phyloP scores from a whole-genome alignment of 2,329 filamentous ascomycete genomes.

The Zymoseptoria crescenta region DNA sequence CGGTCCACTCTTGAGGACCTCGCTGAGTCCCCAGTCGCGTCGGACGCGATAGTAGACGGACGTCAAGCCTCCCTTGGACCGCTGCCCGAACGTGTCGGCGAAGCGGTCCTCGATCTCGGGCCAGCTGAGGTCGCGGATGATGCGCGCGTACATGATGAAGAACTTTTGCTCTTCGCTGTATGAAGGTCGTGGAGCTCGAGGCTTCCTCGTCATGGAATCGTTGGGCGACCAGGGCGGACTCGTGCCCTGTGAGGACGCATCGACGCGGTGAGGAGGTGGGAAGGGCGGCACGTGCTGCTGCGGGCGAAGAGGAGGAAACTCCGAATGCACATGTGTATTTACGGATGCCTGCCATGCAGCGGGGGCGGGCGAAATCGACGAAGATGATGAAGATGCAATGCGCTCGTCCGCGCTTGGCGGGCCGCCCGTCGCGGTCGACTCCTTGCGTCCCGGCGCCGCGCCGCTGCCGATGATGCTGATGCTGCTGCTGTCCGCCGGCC shows the following conservation, averaged over 20 bases:
- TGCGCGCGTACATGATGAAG: slow-evolving; percentile 26
- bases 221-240: background rate
- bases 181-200: slow-evolving; percentile 22
- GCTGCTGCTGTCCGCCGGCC: background rate
- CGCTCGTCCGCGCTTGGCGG: background rate
- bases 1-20: slow-evolving; percentile 26
- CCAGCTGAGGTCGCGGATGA: slow-evolving; percentile 24
- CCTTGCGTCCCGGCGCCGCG: background rate
- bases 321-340: background rate
- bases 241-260: background rate
- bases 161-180: slow-evolving; percentile 31
- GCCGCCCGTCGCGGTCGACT: background rate
- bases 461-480: no score
- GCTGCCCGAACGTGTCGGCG: slow-evolving; percentile 17
- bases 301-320: background rate
- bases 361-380: background rate
- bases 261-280: background rate
- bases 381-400: background rate
- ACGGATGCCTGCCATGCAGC: background rate
- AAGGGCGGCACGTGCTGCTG: background rate
- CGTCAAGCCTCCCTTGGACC: slow-evolving; percentile 27
- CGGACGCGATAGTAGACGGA: slow-evolving; percentile 30
- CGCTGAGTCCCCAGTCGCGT: slow-evolving; percentile 26
- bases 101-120: slow-evolving; percentile 25
- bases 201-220: slow-evolving; percentile 9